Conservation (phyloP, 1,139 yeast genomes). For the Hansenula sp. region DNA sequence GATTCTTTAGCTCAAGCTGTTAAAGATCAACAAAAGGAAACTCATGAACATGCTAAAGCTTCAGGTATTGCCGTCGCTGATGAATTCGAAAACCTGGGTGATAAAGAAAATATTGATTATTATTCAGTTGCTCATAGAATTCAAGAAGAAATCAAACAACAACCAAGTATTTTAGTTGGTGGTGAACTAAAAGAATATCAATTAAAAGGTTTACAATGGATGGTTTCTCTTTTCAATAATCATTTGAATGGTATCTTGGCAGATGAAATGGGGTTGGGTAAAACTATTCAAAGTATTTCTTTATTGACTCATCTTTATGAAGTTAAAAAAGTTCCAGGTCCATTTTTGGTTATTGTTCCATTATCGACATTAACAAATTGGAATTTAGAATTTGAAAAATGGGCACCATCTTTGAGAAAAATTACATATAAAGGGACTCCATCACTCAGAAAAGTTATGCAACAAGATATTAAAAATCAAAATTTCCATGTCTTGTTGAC, state of each 20-base stretch:
- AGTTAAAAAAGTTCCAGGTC: conserved; percentile 60
- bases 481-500: conserved; percentile 76
- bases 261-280: conserved; percentile 92
- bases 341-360: conserved; percentile 79
- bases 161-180: conserved; percentile 71
- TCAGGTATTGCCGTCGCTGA: conserved; percentile 28
- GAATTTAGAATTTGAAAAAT: conserved; percentile 80
- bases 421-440: conserved; percentile 78
- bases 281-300: conserved; percentile 82
- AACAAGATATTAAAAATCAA: conserved; percentile 56
- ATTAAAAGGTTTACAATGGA: conserved; percentile 93
- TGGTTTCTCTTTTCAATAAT: conserved; percentile 92
- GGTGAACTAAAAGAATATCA: conserved; percentile 93
- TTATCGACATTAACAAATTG: conserved; percentile 81
- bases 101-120: conserved; percentile 63
- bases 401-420: conserved; percentile 75
- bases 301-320: conserved; percentile 73
- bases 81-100: conserved; percentile 29
- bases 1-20: conserved; percentile 77
- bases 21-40: conserved; percentile 65
- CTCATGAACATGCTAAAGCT: conserved; percentile 35
- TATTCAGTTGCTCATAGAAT: conserved; percentile 77
- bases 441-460: conserved; percentile 60
- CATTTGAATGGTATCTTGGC: conserved; percentile 94
- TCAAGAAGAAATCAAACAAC: conserved; percentile 59